A percentile compares a stretch with the other conserved stretches of the same genome.
These are phyloP conservation scores for Heterobasidion irregulare DNA, from an alignment of 1,284 basidiomycete genomes.

Conservation along the genomic window DNA sequence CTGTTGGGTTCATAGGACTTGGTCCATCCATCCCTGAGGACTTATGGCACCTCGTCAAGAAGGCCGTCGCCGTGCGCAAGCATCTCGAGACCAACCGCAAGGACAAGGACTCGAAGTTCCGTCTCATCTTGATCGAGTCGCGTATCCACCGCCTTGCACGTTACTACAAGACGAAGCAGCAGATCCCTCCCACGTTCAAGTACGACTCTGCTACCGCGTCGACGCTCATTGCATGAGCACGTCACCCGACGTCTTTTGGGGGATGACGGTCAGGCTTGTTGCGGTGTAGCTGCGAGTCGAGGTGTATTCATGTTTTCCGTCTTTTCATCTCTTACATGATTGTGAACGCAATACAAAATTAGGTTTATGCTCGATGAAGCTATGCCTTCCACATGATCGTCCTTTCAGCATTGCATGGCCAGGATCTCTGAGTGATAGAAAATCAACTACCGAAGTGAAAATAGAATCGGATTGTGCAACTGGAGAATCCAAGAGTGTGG, in stretches of 20 bases:
- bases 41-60: conserved; percentile 99
- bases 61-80: conserved; percentile 98
- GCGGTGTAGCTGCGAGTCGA: background rate
- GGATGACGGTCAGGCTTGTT: background rate
- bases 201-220: conserved; percentile 92
- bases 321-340: conserved; percentile 2
- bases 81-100: conserved; percentile 98
- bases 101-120: conserved; percentile 98
- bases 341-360: background rate
- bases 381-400: background rate
- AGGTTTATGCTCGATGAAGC: background rate
- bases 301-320: conserved; percentile 1
- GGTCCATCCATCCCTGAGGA: conserved; percentile 98
- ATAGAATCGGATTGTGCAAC: too few species aligned
- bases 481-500: too few species aligned
- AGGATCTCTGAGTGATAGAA: too few species aligned
- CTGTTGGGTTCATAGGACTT: conserved; percentile 53
- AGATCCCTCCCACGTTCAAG: conserved; percentile 97
- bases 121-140: conserved; percentile 96
- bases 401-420: background rate
- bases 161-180: conserved; percentile 98
- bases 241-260: background rate
- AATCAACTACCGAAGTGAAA: too few species aligned
- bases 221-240: conserved; percentile 65
- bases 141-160: conserved; percentile 93